Evolutionary conservation across 306 rosid species (phyloP).

Genomic region (Castanea mollissima): DNA sequence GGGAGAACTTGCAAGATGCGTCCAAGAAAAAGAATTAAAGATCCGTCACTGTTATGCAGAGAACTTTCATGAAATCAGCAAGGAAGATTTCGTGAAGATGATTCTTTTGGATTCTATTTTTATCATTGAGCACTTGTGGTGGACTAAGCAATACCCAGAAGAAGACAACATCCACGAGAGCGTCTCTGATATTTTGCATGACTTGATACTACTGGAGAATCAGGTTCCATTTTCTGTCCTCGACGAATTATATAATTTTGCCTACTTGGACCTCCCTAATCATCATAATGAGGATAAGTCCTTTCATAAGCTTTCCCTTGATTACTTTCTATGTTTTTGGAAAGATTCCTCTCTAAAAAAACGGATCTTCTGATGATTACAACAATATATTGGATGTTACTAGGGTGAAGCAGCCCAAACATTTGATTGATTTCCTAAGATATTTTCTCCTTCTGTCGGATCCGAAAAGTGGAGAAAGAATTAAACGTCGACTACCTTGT

Average conservation of each 20-base stretch:
- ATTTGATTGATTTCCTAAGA: no score
- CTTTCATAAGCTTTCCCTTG: neutral
- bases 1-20: neutral
- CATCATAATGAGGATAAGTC: neutral
- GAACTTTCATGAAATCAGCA: neutral
- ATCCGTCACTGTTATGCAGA: neutral
- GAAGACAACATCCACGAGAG: no score
- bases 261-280: no score
- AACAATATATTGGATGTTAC: no score
- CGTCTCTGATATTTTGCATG: neutral
- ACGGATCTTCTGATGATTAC: no score
- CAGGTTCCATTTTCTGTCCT: conserved; percentile 27
- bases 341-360: no score
- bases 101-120: conserved; percentile 19
- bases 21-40: neutral
- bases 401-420: no score
- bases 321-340: neutral
- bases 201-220: conserved; percentile 30
- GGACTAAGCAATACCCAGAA: neutral
- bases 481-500: neutral
- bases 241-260: neutral
- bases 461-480: no score
- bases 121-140: conserved; percentile 22
- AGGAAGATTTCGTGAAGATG: neutral
- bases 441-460: no score